Conservation (phyloP, 371 early-diverging fungal genomes). For the Saksenaea vasiformis region DNA sequence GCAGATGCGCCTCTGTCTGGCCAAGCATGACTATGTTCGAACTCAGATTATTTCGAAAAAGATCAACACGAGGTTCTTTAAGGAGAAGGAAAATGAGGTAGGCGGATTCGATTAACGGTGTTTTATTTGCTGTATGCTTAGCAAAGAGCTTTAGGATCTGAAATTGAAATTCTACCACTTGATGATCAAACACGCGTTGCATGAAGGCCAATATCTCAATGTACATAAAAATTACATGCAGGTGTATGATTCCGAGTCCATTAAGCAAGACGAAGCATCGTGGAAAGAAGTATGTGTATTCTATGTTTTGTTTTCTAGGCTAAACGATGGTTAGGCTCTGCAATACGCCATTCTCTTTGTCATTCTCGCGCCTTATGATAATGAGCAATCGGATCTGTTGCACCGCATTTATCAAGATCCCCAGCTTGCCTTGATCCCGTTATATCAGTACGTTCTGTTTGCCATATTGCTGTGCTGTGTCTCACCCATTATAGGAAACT, state of each 20-base stretch:
- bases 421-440: slow-evolving; percentile 71
- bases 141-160: slow-evolving; percentile 74
- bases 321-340: slow-evolving; percentile 46
- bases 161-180: slow-evolving; percentile 94
- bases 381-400: slow-evolving; percentile 94
- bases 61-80: slow-evolving; percentile 92
- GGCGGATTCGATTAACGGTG: background rate
- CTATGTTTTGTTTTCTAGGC: background rate
- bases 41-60: slow-evolving; percentile 93
- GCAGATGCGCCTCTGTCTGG: slow-evolving; percentile 94
- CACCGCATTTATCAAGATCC: slow-evolving; percentile 82
- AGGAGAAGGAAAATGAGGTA: slow-evolving; percentile 79
- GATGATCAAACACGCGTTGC: slow-evolving; percentile 93
- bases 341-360: slow-evolving; percentile 83
- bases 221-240: slow-evolving; percentile 91
- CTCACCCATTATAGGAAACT: slow-evolving; percentile 59
- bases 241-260: slow-evolving; percentile 81
- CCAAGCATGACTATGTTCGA: slow-evolving; percentile 89
- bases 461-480: background rate
- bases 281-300: slow-evolving; percentile 67
- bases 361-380: slow-evolving; percentile 90
- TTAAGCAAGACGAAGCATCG: slow-evolving; percentile 79
- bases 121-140: background rate
- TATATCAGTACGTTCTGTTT: slow-evolving; percentile 58
- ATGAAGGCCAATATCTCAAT: slow-evolving; percentile 86